Percentiles rank a stretch among this genome's conserved stretches.
Conservation (phyloP, 176 grass and related monocot species). For the Oryza longistaminata region DNA sequence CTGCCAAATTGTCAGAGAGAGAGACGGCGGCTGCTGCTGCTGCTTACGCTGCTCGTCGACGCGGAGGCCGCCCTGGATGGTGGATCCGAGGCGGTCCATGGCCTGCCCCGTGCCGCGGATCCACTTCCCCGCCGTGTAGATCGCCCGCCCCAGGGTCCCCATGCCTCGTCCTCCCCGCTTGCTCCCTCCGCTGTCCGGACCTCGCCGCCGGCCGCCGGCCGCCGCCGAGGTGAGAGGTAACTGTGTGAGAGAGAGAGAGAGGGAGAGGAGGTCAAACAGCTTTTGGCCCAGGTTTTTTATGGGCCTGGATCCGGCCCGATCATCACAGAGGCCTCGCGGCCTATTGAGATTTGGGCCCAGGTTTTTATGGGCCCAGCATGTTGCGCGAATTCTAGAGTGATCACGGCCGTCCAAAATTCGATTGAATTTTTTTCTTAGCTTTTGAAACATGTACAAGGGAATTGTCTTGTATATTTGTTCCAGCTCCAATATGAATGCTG, state of each 20-base stretch:
- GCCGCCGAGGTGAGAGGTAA: too few relatives aligned
- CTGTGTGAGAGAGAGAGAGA: too few relatives aligned
- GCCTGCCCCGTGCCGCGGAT: conserved; percentile 93
- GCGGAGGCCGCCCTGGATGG: conserved; percentile 74
- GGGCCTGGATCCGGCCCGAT: too few relatives aligned
- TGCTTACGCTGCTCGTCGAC: conserved; percentile 77
- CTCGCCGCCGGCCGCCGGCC: conserved; percentile 30
- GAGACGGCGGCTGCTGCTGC: neutral
- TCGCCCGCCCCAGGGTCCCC: conserved; percentile 82
- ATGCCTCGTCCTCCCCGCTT: conserved; percentile 28
- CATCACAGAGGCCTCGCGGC: too few relatives aligned
- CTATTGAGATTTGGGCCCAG: too few relatives aligned
- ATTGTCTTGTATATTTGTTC: conserved; percentile 98
- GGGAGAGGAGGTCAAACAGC: too few relatives aligned
- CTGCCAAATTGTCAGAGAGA: too few relatives aligned
- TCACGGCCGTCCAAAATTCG: too few relatives aligned
- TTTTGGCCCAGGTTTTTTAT: too few relatives aligned
- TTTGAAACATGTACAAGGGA: conserved; percentile 88
- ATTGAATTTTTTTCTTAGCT: too few relatives aligned
- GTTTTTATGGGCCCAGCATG: too few relatives aligned
- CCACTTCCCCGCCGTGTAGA: conserved; percentile 96
- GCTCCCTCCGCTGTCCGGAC: neutral
- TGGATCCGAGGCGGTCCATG: conserved; percentile 86
- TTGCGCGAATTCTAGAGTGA: too few relatives aligned
- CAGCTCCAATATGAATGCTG: conserved; percentile 82